Base-by-base conservation (phyloP, 805 yeast species). In the Yarrowia yakushimensis region DNA sequence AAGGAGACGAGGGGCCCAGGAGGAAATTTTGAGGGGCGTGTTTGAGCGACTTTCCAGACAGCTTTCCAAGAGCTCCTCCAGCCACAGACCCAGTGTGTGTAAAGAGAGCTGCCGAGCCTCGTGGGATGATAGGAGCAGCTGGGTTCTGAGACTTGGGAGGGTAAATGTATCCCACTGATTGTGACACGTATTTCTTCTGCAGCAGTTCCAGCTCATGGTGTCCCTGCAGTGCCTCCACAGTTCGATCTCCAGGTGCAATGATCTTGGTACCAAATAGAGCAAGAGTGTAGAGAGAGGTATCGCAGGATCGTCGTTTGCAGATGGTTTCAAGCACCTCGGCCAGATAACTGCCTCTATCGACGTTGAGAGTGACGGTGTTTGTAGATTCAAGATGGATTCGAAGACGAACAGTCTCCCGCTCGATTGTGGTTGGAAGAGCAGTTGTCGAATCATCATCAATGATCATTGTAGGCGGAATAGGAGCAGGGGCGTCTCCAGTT, bases 191-290 rank as follows among this genome's bases (percentile, higher is more conserved):
- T 55, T 74, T 72, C 65, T 75, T 78, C 1, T 81, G 75, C 3
- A 81, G 69, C 5, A 79, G 69, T 62, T 81, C 84, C 18, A 82
- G 69, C 17, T 71, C 71, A 61, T 71, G 69, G 48, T 74, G 72
- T 4, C 79, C 80, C 66, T 78, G 81, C 11, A 81, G 69, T 3
- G 79, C 70, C 28, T 75, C 71, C 27, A 81, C 74, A 3, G 76
- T 72, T 55, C 63, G 46, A 15, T 68, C 67, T 6, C 59, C 59
- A 2, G 65, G 62, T 1, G 64, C 67, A 12, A 68, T 33, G n/a
- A 66, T 62, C 39, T 65, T 64, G 4, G 73, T 64, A 15, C 73
- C 75, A 6, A 72, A 69, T 3, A 69, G 63, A 37, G 75, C 71
- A 33, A 75, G 63, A 11, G 71, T 67, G 60, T 71, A 76, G 65